Percentiles rank a stretch among this genome's conserved stretches.
Evolutionary conservation across 805 yeast species (phyloP).

Genomic region (Saccharomycopsis lassenensis): DNA sequence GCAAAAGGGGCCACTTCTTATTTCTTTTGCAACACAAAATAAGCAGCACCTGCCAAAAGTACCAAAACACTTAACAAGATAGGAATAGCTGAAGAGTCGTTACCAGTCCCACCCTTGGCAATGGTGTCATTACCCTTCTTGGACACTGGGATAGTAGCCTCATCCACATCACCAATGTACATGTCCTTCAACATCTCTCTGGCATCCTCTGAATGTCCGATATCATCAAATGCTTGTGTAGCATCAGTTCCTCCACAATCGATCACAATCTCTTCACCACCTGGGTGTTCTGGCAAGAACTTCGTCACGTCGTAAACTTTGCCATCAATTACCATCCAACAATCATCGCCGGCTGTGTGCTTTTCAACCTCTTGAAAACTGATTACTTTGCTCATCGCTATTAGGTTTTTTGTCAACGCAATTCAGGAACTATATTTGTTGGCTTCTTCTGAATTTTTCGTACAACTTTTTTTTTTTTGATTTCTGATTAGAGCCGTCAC

Average conservation of each 20-base stretch:
- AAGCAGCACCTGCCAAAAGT: constrained; percentile 33
- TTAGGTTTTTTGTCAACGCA: background rate
- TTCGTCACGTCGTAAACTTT: constrained; percentile 66
- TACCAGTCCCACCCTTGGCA: constrained; percentile 18
- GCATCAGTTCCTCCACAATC: constrained; percentile 81
- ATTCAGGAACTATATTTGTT: too few relatives aligned
- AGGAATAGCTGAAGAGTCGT: constrained; percentile 24
- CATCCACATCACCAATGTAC: constrained; percentile 72
- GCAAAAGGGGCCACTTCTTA: too few relatives aligned
- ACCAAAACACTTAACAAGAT: constrained; percentile 28
- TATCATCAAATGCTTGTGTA: constrained; percentile 60
- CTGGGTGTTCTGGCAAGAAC: constrained; percentile 48
- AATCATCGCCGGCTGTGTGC: constrained; percentile 65
- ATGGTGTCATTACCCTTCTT: constrained; percentile 19
- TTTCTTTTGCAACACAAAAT: constrained; percentile 23
- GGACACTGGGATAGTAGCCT: constrained; percentile 33
- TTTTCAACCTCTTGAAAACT: constrained; percentile 40
- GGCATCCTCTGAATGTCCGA: constrained; percentile 98
- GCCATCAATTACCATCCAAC: constrained; percentile 79
- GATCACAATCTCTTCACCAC: constrained; percentile 72
- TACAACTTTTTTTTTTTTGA: background rate
- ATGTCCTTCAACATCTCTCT: constrained; percentile 59
- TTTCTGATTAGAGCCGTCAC: too few relatives aligned
- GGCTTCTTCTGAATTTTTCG: too few relatives aligned
- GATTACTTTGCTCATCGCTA: constrained; percentile 11